Base-by-base conservation (phyloP, 2,329 filamentous ascomycete species). In the Colletotrichum musae region DNA sequence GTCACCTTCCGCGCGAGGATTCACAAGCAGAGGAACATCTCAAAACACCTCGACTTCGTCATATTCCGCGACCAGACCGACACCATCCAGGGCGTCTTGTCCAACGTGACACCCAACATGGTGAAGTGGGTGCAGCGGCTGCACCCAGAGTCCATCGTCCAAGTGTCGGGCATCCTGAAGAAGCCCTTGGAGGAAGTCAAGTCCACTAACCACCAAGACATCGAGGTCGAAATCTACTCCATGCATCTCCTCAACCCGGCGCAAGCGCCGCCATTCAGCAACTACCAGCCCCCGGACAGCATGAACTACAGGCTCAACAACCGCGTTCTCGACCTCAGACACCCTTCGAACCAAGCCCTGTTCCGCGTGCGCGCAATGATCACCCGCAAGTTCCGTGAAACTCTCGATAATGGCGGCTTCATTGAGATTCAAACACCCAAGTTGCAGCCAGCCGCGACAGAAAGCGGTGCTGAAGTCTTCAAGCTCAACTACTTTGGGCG, bases 341-440 rank as follows among this genome's bases (percentile, higher is more conserved):
- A 95, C n/a, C 92, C 93, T 0, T 89, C 93, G 1, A 94, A 94
- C 57, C 94, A 97, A 79, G 90, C 92, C 41, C 92, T 97, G 72
- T 97, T 97, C 86, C 92, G 94, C 68, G 90, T 97, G 57, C 93
- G 96, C 73, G 92, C 94, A 5, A 91, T 90, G 28, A 89, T 97
- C 65, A 91, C 92, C 74, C 92, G 92, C 74, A 86, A 93, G 28
- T 98, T 97, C 86, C 92, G 95, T 57, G 81, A 87, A 10, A 90
- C 92, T 2, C 87, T 98, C 1, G 92, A 95, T 73, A 85, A 87
- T 2, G 85, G 92, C 71, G 92, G 90, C 16, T 98, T 98, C 78
- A 92, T 97, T 68, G 95, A 98, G 80, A 97, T 98, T 70, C 94
- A 97, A 78, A 97, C 94, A 0, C 95, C 95, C 2, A 98, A 97